Base-by-base conservation (phyloP, 495 filamentous ascomycete species). In the Evansstolkia leycettana region DNA sequence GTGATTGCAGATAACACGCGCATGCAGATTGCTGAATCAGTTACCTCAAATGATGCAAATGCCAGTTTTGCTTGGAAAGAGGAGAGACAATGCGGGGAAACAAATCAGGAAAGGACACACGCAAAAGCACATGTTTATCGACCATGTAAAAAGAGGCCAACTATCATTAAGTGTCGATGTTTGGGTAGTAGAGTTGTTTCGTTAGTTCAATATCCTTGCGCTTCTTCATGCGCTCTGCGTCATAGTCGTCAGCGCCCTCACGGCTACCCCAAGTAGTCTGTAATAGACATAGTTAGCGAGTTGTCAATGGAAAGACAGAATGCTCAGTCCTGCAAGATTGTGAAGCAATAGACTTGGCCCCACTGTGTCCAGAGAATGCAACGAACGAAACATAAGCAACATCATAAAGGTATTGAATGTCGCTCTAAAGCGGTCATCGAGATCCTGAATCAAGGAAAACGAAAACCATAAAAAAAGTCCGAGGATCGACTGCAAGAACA, bases 241-340 rank as follows among this genome's bases (percentile, higher is more conserved):
- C 69, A 37, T 70, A 70, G 27, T 69, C 65, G 42, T 75, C 70
- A 17, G 70, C 70, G 34, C 70, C 70, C 33, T 72, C 70, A 50
- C 70, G 65, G 45, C 67, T 73, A 45, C 70, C 70, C 70, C 70
- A 75, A 20, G 70, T 62, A 29, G 70, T 75, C 70, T 75, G 37
- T 38, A 39, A 25, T 28, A 25, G 38, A 34, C 14, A 18, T 29
- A 36, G 9, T 9, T 23, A 4, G 9, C 4, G 9, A 23, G 20
- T 23, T 23, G 9, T 4, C 9, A n/a, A n/a, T n/a, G n/a, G n/a
- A n/a, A n/a, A n/a, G n/a, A n/a, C n/a, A n/a, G n/a, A n/a, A n/a
- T n/a, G n/a, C n/a, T n/a, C n/a, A n/a, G n/a, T n/a, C n/a, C n/a
- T n/a, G n/a, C n/a, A n/a, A n/a, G n/a, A n/a, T n/a, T n/a, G n/a